Evolutionary conservation across 73 alveolate genomes (phyloP).

Genomic region (Breviolum minutum): DNA sequence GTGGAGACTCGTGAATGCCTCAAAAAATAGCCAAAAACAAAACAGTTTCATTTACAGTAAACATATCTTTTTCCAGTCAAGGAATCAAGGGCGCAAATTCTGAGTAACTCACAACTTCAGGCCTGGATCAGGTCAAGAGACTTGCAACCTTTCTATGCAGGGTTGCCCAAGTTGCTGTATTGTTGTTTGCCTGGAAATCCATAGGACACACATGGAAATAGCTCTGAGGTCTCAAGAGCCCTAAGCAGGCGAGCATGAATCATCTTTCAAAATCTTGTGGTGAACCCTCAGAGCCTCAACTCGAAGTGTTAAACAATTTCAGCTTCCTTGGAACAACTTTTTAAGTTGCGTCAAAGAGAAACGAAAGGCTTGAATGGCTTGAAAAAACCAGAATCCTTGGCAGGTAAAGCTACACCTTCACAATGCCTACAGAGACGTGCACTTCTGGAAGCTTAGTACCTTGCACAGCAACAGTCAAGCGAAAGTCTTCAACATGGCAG

Average conservation of each 20-base stretch:
- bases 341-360: no score
- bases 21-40: no score
- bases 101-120: neutral
- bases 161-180: neutral
- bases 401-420: constrained; percentile 91
- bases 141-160: constrained; percentile 27
- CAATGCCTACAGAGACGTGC: constrained; percentile 87
- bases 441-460: constrained; percentile 85
- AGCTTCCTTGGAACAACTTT: neutral
- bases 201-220: neutral
- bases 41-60: no score
- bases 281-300: no score
- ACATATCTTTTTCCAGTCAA: no score
- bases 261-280: no score
- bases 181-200: neutral
- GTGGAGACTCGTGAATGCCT: constrained; percentile 63
- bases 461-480: neutral
- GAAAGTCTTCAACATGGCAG: neutral
- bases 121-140: constrained; percentile 80
- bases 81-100: no score
- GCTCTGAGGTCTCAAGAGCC: constrained; percentile 13
- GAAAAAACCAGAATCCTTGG: neutral
- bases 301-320: no score
- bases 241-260: constrained; percentile 22
- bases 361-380: neutral